Conservation (phyloP, 2,329 filamentous ascomycete genomes). For the Fusarium begoniae region DNA sequence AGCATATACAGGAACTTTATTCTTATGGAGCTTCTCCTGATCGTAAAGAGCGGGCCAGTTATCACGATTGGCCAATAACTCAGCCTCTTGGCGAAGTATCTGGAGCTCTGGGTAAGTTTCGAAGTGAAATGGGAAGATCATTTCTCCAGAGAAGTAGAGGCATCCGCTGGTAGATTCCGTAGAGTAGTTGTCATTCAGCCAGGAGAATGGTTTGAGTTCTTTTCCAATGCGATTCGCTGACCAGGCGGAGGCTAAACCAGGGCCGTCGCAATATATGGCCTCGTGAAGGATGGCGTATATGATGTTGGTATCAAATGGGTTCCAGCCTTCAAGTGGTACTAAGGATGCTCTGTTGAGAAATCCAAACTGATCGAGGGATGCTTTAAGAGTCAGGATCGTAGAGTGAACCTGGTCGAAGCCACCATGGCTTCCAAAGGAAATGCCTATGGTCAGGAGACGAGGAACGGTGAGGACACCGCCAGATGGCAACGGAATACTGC, state of each 20-base stretch:
- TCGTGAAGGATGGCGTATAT: slow-evolving; percentile 92
- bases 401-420: slow-evolving; percentile 80
- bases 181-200: slow-evolving; percentile 54
- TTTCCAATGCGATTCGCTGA: slow-evolving; percentile 73
- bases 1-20: slow-evolving; percentile 86
- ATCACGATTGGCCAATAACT: slow-evolving; percentile 72
- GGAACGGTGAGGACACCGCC: slow-evolving; percentile 78
- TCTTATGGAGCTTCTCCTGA: slow-evolving; percentile 74
- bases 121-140: slow-evolving; percentile 89
- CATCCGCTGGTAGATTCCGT: slow-evolving; percentile 54
- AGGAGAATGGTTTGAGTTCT: slow-evolving; percentile 56
- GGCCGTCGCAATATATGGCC: slow-evolving; percentile 81
- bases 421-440: slow-evolving; percentile 81
- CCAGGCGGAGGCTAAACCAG: slow-evolving; percentile 73
- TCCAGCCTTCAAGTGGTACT: slow-evolving; percentile 70
- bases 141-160: slow-evolving; percentile 88
- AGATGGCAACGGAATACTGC: slow-evolving; percentile 69
- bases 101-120: slow-evolving; percentile 80
- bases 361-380: slow-evolving; percentile 80
- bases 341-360: slow-evolving; percentile 78
- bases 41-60: slow-evolving; percentile 85
- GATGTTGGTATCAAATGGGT: slow-evolving; percentile 77
- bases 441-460: slow-evolving; percentile 80
- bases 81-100: slow-evolving; percentile 73
- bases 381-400: slow-evolving; percentile 73